Conservation (phyloP, 805 yeast genomes). For the Lachancea fermentati region DNA sequence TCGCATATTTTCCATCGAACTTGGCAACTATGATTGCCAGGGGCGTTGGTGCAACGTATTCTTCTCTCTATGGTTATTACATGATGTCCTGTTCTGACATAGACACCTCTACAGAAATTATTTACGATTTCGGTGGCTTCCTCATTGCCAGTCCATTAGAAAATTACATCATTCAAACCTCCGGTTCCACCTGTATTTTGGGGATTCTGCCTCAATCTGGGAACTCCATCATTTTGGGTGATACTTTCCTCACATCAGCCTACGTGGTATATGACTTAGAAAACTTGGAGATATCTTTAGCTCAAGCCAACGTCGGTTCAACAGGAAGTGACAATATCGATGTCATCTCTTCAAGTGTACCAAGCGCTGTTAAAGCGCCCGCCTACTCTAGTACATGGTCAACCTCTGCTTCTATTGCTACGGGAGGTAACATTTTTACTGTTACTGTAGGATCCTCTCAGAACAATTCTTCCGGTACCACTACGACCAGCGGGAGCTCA, state of each 20-base stretch:
- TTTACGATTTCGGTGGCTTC: conserved; percentile 56
- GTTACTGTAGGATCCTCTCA: conserved; percentile 4
- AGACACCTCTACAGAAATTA: conserved; percentile 31
- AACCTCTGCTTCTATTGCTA: conserved; percentile 17
- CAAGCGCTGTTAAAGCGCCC: conserved; percentile 45
- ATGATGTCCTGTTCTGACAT: conserved; percentile 38
- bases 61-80: conserved; percentile 40
- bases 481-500: conserved; percentile 5
- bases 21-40: conserved; percentile 22
- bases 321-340: conserved; percentile 18
- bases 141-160: conserved; percentile 45
- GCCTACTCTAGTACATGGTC: conserved; percentile 43
- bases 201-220: conserved; percentile 34
- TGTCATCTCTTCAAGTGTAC: conserved; percentile 31
- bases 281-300: conserved; percentile 50
- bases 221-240: conserved; percentile 43
- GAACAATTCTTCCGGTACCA: conserved; percentile 1
- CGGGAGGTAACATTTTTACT: conserved; percentile 29
- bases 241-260: conserved; percentile 50
- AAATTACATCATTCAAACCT: conserved; percentile 26
- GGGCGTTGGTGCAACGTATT: conserved; percentile 41
- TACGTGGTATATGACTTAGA: conserved; percentile 64
- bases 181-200: conserved; percentile 37
- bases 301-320: conserved; percentile 35
- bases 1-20: conserved; percentile 41